Conservation (phyloP, 2,329 filamentous ascomycete genomes). For the Tolypocladium sp. region DNA sequence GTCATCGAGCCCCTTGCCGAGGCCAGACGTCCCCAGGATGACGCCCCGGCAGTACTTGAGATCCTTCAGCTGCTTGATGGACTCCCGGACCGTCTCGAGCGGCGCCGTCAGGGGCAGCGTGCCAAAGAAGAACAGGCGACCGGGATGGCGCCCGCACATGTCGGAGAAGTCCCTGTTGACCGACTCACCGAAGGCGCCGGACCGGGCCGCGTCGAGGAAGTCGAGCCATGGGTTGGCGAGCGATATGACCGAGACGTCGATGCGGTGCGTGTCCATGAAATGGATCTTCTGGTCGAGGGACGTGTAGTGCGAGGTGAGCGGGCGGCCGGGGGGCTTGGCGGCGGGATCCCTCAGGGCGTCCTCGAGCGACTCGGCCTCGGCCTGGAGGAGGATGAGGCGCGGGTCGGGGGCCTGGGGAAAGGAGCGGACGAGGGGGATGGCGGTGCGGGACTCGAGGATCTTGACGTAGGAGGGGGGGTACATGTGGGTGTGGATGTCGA, state of each 20-base stretch:
- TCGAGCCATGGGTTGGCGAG: slow-evolving; percentile 93
- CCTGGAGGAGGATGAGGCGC: slow-evolving; percentile 56
- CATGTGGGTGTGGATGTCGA: slow-evolving; percentile 64
- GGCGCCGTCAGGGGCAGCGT: slow-evolving; percentile 69
- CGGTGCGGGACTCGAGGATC: slow-evolving; percentile 47
- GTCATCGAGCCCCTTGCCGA: slow-evolving; percentile 77
- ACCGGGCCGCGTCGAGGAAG: slow-evolving; percentile 57
- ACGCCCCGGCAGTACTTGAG: slow-evolving; percentile 71
- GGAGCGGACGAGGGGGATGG: slow-evolving; percentile 62
- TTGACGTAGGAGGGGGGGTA: slow-evolving; percentile 56
- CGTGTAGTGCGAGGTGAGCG: slow-evolving; percentile 75
- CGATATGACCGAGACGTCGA: slow-evolving; percentile 76
- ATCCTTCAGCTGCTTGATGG: slow-evolving; percentile 52
- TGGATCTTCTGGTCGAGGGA: slow-evolving; percentile 70
- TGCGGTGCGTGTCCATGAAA: slow-evolving; percentile 81
- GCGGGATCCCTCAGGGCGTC: slow-evolving; percentile 43
- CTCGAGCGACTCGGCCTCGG: slow-evolving; percentile 36
- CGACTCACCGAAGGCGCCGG: slow-evolving; percentile 49
- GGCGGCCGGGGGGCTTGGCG: slow-evolving; percentile 60
- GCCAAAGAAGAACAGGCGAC: slow-evolving; percentile 73
- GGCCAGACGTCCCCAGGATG: slow-evolving; percentile 76
- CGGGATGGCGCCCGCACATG: slow-evolving; percentile 58
- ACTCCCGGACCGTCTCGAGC: slow-evolving; percentile 48
- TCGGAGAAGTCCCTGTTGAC: slow-evolving; percentile 72
- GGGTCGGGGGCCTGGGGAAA: slow-evolving; percentile 49